Evolutionary conservation across 2,329 filamentous ascomycete genomes (phyloP), one percentile per base, ranked within the genome.

Genomic region (Drechslerella coelobrocha): DNA sequence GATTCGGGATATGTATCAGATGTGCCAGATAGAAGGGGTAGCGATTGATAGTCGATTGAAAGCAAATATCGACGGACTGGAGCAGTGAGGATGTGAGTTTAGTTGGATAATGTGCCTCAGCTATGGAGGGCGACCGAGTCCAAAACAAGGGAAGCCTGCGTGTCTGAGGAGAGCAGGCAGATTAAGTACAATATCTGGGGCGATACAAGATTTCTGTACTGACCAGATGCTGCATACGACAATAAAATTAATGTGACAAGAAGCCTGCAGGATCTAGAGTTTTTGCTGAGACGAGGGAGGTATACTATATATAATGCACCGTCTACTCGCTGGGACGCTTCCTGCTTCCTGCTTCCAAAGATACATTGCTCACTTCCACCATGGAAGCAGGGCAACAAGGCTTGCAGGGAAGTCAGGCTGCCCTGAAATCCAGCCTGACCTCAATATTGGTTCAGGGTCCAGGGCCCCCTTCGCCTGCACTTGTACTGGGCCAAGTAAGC

Each of bases 371-470:
- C 29, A 34, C 29, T 34, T 12, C 6, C 29, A n/a, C n/a, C n/a
- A n/a, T 45, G n/a, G 17, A 45, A 45, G 14, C 41, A 21, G 41
- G 41, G 41, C 41, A 45, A 10, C 41, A 2, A 17, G 41, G 5
- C 34, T 39, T 31, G 29, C 29, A 31, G 29, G 29, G 41, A n/a
- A 45, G 41, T 14, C 41, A 17, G 41, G 14, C 41, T 45, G 41
- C 41, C 41, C 41, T 45, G 41, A 19, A 45, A 45, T 45, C 41
- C 41, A 45, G 41, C 41, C 21, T 8, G 41, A 23, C 10, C 41
- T 45, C 41, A 45, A 45, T 10, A 14, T 10, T 5, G 19, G 41
- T 23, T 23, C 41, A 45, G 41, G 41, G 41, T 45, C 41, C 41
- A 45, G 41, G 41, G 41, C 41, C 41, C 34, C 21, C 21, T 31